phyloP scores from a whole-genome alignment of 2,329 filamentous ascomycete genomes.

The Exophiala oligosperma region DNA sequence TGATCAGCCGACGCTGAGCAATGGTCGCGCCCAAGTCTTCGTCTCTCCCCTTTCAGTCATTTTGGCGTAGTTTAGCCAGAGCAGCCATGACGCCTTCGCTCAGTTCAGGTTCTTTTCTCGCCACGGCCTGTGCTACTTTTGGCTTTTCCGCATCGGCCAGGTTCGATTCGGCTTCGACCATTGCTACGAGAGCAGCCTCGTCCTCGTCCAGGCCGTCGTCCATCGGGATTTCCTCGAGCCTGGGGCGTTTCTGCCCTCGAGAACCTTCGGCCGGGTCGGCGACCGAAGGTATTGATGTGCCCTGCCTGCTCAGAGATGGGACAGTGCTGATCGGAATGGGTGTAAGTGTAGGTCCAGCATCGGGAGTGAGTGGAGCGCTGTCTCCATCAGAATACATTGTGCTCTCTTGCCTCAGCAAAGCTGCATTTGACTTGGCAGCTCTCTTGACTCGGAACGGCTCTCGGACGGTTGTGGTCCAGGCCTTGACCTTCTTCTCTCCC shows the following conservation, averaged over 20 bases:
- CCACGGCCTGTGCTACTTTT: slow-evolving; percentile 23
- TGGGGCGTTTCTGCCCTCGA: slow-evolving; percentile 20
- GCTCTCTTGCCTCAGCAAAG: slow-evolving; percentile 24
- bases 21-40: neutral
- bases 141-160: slow-evolving; percentile 7
- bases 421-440: slow-evolving; percentile 58
- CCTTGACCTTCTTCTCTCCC: slow-evolving; percentile 92
- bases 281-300: slow-evolving; percentile 14
- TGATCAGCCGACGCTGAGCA: neutral
- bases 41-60: slow-evolving; percentile 18
- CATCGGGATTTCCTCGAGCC: slow-evolving; percentile 16
- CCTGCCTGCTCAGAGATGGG: slow-evolving; percentile 15
- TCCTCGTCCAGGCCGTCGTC: slow-evolving; percentile 45
- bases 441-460: slow-evolving; percentile 81
- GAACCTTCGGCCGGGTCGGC: slow-evolving; percentile 10
- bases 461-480: slow-evolving; percentile 77
- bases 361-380: slow-evolving; percentile 30
- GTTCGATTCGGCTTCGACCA: slow-evolving; percentile 29
- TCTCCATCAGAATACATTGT: slow-evolving; percentile 7
- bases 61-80: slow-evolving; percentile 54
- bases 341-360: slow-evolving; percentile 27
- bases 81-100: slow-evolving; percentile 61
- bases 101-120: slow-evolving; percentile 37
- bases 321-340: slow-evolving; percentile 34
- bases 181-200: slow-evolving; percentile 44